A percentile compares a stretch with the other conserved stretches of the same genome.
These are phyloP conservation scores for Sordariomycetes sp. DNA, from an alignment of 2,329 filamentous ascomycete species.

Conservation along the genomic window DNA sequence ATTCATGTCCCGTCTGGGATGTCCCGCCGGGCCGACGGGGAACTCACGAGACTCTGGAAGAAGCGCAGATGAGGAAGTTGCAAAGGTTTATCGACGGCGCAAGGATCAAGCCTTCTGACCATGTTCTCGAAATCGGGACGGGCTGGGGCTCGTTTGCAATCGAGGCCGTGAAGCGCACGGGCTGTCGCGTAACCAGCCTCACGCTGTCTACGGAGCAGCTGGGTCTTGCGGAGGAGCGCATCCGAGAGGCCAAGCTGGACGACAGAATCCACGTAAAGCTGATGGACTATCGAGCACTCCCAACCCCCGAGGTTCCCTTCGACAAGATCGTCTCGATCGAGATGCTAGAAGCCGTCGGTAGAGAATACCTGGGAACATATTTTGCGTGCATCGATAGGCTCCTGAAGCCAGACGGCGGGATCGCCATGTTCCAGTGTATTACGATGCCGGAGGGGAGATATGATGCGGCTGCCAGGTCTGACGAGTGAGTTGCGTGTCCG, in stretches of 20 bases:
- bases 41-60: conserved; percentile 46
- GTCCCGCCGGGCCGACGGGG: conserved; percentile 18
- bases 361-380: conserved; percentile 56
- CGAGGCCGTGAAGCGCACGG: conserved; percentile 52
- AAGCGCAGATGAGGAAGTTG: conserved; percentile 58
- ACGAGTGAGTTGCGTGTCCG: conserved; percentile 37
- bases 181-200: conserved; percentile 57
- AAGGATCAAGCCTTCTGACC: conserved; percentile 51
- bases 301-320: conserved; percentile 40
- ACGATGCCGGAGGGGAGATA: conserved; percentile 64
- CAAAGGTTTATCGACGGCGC: conserved; percentile 55
- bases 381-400: conserved; percentile 54
- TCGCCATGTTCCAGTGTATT: conserved; percentile 66
- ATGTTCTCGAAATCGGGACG: conserved; percentile 65
- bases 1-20: conserved; percentile 59
- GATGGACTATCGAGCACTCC: conserved; percentile 57
- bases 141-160: conserved; percentile 70
- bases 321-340: conserved; percentile 69
- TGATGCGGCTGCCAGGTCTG: conserved; percentile 52
- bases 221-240: conserved; percentile 52
- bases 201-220: conserved; percentile 63
- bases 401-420: conserved; percentile 54
- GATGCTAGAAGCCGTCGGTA: conserved; percentile 66
- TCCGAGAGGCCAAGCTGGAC: conserved; percentile 46
- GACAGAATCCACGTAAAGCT: conserved; percentile 54